These are phyloP conservation scores for Mucor irregularis DNA, from an alignment of 371 early-diverging fungal genomes.

Conservation along the genomic window DNA sequence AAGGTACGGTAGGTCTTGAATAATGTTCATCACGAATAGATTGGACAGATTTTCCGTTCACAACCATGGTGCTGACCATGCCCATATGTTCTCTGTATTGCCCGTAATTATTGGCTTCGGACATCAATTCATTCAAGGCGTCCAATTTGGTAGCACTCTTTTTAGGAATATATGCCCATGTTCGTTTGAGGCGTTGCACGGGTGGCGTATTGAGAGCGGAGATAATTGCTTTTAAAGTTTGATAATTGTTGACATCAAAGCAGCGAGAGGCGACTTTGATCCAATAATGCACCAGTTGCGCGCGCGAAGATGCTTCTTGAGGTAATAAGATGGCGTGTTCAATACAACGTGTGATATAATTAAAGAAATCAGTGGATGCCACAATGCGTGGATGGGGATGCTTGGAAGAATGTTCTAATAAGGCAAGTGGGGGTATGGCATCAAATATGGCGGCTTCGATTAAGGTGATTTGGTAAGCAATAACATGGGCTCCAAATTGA, in stretches of 20 bases:
- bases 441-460: constrained; percentile 73
- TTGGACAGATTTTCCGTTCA: constrained; percentile 39
- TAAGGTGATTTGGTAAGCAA: constrained; percentile 75
- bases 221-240: constrained; percentile 75
- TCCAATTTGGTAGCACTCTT: constrained; percentile 64
- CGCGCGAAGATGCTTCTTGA: constrained; percentile 61
- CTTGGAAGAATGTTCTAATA: constrained; percentile 69
- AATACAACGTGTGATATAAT: constrained; percentile 75
- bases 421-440: constrained; percentile 65
- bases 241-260: constrained; percentile 69
- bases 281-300: constrained; percentile 72
- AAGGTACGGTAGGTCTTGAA: constrained; percentile 70
- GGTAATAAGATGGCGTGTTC: constrained; percentile 73
- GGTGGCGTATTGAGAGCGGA: constrained; percentile 77
- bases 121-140: constrained; percentile 63
- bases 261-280: constrained; percentile 72
- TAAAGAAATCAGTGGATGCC: constrained; percentile 82
- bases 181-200: constrained; percentile 71
- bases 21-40: constrained; percentile 46
- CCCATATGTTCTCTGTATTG: constrained; percentile 71
- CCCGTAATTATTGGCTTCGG: constrained; percentile 73
- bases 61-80: constrained; percentile 34
- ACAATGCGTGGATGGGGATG: constrained; percentile 69
- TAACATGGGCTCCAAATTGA: constrained; percentile 65
- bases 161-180: constrained; percentile 74